Conservation (phyloP, 495 filamentous ascomycete genomes). For the Xylaria sp. region DNA sequence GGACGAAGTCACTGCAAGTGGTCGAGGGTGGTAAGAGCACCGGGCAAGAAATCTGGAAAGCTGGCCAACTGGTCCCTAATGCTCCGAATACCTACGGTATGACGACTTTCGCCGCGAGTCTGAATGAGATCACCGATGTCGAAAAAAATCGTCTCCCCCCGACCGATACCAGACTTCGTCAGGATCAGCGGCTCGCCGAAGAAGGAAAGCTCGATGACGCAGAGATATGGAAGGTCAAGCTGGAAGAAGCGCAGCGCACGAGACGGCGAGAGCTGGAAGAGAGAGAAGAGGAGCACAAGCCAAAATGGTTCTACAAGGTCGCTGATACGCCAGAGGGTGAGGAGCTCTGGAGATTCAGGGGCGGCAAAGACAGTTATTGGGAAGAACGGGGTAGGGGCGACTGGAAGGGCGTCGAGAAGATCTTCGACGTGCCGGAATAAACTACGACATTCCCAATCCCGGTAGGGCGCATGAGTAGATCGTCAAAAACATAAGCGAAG, state of each 20-base stretch:
- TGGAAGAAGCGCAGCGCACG: conserved; percentile 85
- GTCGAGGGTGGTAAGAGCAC: conserved; percentile 63
- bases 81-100: conserved; percentile 82
- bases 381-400: conserved; percentile 74
- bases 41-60: conserved; percentile 75
- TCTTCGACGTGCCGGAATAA: conserved; percentile 59
- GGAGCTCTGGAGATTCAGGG: conserved; percentile 80
- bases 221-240: conserved; percentile 78
- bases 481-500: background rate
- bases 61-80: conserved; percentile 75
- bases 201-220: conserved; percentile 82
- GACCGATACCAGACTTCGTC: conserved; percentile 83
- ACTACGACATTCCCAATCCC: background rate
- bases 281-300: conserved; percentile 69
- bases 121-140: conserved; percentile 87
- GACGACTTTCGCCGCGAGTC: conserved; percentile 79
- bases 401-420: conserved; percentile 74
- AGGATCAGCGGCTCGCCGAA: conserved; percentile 92
- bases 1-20: conserved; percentile 75
- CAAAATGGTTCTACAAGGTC: conserved; percentile 82
- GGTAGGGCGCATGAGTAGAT: background rate
- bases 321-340: conserved; percentile 64
- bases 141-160: conserved; percentile 75
- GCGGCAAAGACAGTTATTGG: conserved; percentile 89
- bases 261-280: conserved; percentile 79